Percentiles rank a stretch among this genome's conserved stretches.
phyloP scores from a whole-genome alignment of 371 early-diverging fungal species.

The Mortierella sp. region DNA sequence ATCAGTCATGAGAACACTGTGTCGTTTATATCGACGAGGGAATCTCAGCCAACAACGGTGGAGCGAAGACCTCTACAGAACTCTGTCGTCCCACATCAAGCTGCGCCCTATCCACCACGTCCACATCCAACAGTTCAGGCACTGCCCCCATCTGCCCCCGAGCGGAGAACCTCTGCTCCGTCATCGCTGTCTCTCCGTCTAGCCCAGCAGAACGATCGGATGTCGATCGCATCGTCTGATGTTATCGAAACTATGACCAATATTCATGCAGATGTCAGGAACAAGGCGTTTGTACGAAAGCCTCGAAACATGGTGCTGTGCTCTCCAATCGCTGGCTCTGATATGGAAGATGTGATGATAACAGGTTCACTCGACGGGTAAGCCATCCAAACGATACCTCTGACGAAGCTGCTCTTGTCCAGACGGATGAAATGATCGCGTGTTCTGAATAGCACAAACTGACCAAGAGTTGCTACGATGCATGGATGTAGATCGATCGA shows the following conservation, averaged over 20 bases:
- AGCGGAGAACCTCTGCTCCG: background rate
- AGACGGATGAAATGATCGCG: background rate
- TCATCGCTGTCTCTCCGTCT: background rate
- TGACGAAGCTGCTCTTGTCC: background rate
- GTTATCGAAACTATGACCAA: slow-evolving; percentile 40
- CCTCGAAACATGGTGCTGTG: slow-evolving; percentile 32
- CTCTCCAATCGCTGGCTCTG: slow-evolving; percentile 23
- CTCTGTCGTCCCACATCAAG: too few relatives aligned
- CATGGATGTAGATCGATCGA: slow-evolving; percentile 16
- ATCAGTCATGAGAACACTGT: too few relatives aligned
- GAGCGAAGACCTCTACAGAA: too few relatives aligned
- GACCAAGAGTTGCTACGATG: background rate
- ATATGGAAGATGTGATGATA: slow-evolving; percentile 45
- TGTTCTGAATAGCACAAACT: background rate
- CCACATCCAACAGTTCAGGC: too few relatives aligned
- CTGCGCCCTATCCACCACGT: background rate
- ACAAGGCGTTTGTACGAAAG: slow-evolving; percentile 34
- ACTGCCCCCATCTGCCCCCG: too few relatives aligned
- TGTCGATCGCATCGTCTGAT: slow-evolving; percentile 13
- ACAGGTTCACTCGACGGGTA: slow-evolving; percentile 21
- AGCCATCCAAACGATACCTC: too few relatives aligned
- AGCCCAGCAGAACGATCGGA: slow-evolving; percentile 3
- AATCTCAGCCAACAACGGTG: too few relatives aligned
- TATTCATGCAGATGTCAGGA: slow-evolving; percentile 24
- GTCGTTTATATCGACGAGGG: too few relatives aligned